Evolutionary conservation across 2,329 filamentous ascomycete genomes (phyloP).

Genomic region (Fusarium succisae): DNA sequence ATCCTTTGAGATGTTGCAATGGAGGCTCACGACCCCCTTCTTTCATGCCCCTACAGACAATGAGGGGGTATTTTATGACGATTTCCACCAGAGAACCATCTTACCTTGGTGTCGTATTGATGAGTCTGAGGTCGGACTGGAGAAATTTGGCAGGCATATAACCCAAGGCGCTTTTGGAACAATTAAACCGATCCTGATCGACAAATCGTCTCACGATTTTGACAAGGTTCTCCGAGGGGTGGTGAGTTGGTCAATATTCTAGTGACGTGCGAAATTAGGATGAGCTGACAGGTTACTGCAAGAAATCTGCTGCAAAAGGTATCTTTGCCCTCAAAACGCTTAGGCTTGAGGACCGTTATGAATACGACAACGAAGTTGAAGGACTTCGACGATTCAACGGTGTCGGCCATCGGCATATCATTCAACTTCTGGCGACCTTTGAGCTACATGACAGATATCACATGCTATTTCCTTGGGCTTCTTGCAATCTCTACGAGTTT

Average conservation of each 20-base stretch:
- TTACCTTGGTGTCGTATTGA: background rate
- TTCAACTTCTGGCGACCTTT: background rate
- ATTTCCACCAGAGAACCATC: background rate
- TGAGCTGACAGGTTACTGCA: background rate
- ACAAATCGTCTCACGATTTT: background rate
- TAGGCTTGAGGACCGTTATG: background rate
- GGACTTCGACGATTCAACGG: background rate
- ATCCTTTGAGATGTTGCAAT: background rate
- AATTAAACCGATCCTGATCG: background rate
- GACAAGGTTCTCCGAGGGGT: background rate
- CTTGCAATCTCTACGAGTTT: background rate
- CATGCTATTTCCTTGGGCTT: background rate
- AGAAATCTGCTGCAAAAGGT: background rate
- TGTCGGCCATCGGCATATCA: background rate
- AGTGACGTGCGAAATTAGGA: accelerated
- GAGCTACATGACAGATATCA: background rate
- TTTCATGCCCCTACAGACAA: background rate
- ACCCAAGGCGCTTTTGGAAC: background rate
- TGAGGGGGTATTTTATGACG: background rate
- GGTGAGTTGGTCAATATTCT: background rate
- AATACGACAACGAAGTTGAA: background rate
- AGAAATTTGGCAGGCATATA: background rate
- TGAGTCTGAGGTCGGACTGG: background rate
- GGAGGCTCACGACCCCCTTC: background rate
- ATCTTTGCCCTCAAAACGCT: background rate